These are phyloP conservation scores for Helminthosporium solani DNA, from an alignment of 2,329 filamentous ascomycete species.

Conservation along the genomic window DNA sequence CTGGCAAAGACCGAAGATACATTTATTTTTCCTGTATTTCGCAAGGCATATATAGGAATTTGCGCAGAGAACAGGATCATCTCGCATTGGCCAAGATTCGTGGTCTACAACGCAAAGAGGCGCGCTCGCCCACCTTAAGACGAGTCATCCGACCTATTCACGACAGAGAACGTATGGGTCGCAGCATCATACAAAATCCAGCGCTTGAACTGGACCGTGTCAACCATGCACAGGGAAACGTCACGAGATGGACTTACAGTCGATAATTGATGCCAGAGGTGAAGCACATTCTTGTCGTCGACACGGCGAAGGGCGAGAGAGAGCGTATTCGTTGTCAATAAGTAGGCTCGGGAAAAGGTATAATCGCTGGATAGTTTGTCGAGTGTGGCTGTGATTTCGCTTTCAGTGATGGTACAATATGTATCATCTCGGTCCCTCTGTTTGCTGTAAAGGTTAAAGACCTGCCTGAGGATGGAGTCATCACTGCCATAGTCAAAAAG, in stretches of 20 bases:
- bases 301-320: slow-evolving; percentile 53
- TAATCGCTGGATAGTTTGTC: slow-evolving; percentile 14
- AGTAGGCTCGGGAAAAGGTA: slow-evolving; percentile 38
- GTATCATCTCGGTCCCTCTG: slow-evolving; percentile 16
- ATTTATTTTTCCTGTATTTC: too few relatives aligned
- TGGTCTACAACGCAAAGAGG: too few relatives aligned
- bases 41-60: too few relatives aligned
- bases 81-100: too few relatives aligned
- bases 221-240: slow-evolving; percentile 7
- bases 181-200: slow-evolving; percentile 33
- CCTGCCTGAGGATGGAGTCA: slow-evolving; percentile 41
- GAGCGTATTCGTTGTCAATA: slow-evolving; percentile 50
- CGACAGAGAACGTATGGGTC: slow-evolving; percentile 30
- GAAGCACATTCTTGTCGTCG: slow-evolving; percentile 60
- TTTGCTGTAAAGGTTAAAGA: slow-evolving; percentile 18
- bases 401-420: slow-evolving; percentile 14
- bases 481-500: slow-evolving; percentile 57
- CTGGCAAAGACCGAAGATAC: too few relatives aligned
- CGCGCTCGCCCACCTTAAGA: background rate
- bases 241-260: slow-evolving; percentile 21
- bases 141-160: slow-evolving; percentile 3
- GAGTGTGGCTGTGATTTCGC: slow-evolving; percentile 20
- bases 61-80: too few relatives aligned
- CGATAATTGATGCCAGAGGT: slow-evolving; percentile 54
- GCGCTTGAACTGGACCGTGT: slow-evolving; percentile 23